Percentiles rank a stretch among this genome's conserved stretches.
phyloP scores from a whole-genome alignment of 2,329 filamentous ascomycete species.

The Ceratocystis cubensis region DNA sequence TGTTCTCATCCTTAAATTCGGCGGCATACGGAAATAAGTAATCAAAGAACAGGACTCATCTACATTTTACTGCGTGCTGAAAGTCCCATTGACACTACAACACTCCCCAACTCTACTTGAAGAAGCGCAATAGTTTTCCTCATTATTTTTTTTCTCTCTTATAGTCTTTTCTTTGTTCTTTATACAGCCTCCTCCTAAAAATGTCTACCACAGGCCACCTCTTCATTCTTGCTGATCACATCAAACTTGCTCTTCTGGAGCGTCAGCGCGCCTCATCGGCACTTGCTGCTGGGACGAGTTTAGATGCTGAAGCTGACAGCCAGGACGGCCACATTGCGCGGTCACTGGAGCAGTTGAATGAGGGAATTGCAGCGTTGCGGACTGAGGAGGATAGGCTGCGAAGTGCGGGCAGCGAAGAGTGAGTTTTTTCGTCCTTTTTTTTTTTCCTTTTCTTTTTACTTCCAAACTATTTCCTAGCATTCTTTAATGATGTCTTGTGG shows the following conservation, averaged over 20 bases:
- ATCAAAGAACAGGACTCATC: too few species aligned
- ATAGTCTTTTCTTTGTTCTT: neutral
- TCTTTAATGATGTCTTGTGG: too few species aligned
- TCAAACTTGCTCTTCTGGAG: conserved; percentile 90
- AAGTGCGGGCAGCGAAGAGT: conserved; percentile 52
- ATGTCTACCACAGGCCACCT: conserved; percentile 61
- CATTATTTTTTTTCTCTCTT: neutral
- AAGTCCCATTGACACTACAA: too few species aligned
- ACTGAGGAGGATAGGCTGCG: conserved; percentile 51
- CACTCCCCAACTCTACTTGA: too few species aligned
- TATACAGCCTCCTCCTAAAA: conserved; percentile 19
- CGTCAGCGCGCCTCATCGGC: conserved; percentile 55
- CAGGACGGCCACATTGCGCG: conserved; percentile 83
- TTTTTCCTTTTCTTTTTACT: neutral
- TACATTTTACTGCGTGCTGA: too few species aligned
- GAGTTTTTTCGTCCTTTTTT: conserved; percentile 24
- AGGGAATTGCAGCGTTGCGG: conserved; percentile 61
- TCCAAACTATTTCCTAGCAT: neutral
- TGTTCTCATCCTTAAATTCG: too few species aligned
- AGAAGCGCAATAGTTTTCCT: too few species aligned
- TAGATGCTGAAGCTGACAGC: conserved; percentile 64
- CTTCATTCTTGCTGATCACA: conserved; percentile 86
- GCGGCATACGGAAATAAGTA: too few species aligned
- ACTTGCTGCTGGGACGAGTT: conserved; percentile 38
- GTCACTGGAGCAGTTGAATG: conserved; percentile 73